Evolutionary conservation across 768 basidiomycete species (phyloP).

Genomic region (Pisolithus sp.): DNA sequence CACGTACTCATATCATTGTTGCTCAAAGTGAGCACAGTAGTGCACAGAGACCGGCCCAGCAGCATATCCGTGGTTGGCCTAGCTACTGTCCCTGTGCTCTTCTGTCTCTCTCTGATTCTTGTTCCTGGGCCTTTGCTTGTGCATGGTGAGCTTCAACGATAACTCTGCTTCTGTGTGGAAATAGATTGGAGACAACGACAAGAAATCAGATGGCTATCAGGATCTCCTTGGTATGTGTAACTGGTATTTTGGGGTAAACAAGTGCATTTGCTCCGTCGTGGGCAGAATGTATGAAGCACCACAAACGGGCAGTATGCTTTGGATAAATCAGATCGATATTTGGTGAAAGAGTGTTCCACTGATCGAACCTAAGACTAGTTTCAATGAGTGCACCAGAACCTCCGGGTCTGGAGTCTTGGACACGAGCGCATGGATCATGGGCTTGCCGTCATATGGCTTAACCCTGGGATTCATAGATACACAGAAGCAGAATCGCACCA

Average conservation of each 20-base stretch:
- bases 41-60: constrained; percentile 14
- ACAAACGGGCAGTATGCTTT: constrained; percentile 38
- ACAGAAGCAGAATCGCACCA: not conserved
- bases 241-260: constrained; percentile 16
- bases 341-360: not conserved
- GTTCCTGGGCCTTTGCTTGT: constrained; percentile 35
- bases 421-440: constrained; percentile 24
- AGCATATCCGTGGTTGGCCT: constrained; percentile 36
- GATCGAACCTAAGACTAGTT: constrained; percentile 38
- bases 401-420: constrained; percentile 22
- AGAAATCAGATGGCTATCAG: constrained; percentile 25
- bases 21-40: constrained; percentile 40
- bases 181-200: constrained; percentile 43
- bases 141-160: constrained; percentile 30
- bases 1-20: constrained; percentile 35
- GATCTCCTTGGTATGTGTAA: constrained; percentile 9
- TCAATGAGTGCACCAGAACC: constrained; percentile 28
- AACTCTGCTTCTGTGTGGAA: constrained; percentile 31
- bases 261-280: constrained; percentile 25
- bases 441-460: constrained; percentile 30
- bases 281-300: constrained; percentile 44
- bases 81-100: constrained; percentile 30
- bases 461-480: constrained; percentile 16
- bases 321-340: not conserved
- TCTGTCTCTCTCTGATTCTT: constrained; percentile 17